Conservation (phyloP, 1,284 basidiomycete species). For the Ganoderma boninense region DNA sequence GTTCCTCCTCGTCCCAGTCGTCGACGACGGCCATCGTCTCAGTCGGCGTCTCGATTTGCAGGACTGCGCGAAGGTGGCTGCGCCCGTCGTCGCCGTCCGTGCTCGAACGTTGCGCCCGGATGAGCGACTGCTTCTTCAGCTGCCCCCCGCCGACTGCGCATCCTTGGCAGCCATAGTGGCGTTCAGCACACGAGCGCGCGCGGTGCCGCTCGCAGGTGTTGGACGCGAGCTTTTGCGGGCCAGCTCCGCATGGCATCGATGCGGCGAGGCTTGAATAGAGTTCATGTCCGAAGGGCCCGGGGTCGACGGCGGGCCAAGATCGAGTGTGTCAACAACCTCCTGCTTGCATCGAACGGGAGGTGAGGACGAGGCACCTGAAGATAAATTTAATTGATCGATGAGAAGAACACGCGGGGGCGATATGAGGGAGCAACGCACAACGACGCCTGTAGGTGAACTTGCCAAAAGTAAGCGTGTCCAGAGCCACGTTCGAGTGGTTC, state of each 20-base stretch:
- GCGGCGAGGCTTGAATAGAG: constrained; percentile 2
- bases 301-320: constrained; percentile 4
- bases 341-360: constrained; percentile 20
- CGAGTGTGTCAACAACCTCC: constrained; percentile 13
- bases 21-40: constrained; percentile 52
- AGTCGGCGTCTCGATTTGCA: constrained; percentile 65
- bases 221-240: constrained; percentile 26
- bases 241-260: constrained; percentile 1
- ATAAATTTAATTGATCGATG: not conserved
- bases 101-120: constrained; percentile 46
- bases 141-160: constrained; percentile 29
- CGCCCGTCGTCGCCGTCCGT: constrained; percentile 48
- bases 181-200: constrained; percentile 28
- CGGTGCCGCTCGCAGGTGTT: constrained; percentile 24
- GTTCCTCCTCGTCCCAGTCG: constrained; percentile 67
- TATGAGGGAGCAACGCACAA: constrained; percentile 46
- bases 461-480: constrained; percentile 75
- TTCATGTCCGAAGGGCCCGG: constrained; percentile 13
- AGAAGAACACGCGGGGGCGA: not conserved
- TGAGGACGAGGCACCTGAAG: constrained; percentile 17
- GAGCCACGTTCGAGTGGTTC: constrained; percentile 55
- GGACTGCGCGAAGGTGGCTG: constrained; percentile 51
- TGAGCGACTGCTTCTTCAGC: constrained; percentile 42
- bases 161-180: constrained; percentile 26
- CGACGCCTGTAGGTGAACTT: constrained; percentile 71